These are phyloP conservation scores for Escallonia rubra DNA, from an alignment of 129 eudicot genomes.

Conservation along the genomic window DNA sequence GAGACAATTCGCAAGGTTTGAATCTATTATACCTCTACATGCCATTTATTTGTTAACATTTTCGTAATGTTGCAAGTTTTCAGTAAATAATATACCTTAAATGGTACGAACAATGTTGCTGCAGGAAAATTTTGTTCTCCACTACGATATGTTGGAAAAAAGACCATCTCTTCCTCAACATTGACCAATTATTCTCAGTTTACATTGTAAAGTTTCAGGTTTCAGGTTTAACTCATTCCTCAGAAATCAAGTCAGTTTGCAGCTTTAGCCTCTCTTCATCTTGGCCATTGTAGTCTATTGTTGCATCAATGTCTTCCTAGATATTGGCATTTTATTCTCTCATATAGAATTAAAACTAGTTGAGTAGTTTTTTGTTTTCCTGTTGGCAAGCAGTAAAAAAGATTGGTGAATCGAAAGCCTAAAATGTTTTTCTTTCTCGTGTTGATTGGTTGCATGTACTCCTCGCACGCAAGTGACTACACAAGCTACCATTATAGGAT, in stretches of 20 bases:
- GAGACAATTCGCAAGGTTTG: slow-evolving; percentile 83
- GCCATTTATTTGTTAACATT: not conserved
- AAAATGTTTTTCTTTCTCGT: no score
- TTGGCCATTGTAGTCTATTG: slow-evolving; percentile 24
- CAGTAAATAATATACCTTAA: not conserved
- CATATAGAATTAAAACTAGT: not conserved
- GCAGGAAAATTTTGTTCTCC: slow-evolving; percentile 87
- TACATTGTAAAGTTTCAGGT: slow-evolving; percentile 45
- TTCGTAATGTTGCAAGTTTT: not conserved
- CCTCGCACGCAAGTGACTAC: no score
- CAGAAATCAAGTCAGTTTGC: slow-evolving; percentile 26
- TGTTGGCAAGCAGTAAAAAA: no score
- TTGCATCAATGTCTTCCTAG: slow-evolving; percentile 16
- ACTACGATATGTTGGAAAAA: slow-evolving; percentile 79
- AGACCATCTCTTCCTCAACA: slow-evolving; percentile 72
- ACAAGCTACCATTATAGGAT: no score
- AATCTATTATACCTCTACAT: not conserved
- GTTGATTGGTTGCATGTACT: no score
- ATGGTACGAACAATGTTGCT: not conserved
- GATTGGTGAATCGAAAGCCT: no score
- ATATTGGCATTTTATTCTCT: not conserved
- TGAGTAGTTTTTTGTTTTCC: no score
- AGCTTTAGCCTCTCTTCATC: slow-evolving; percentile 16
- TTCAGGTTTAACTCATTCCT: slow-evolving; percentile 12
- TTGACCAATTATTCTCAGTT: slow-evolving; percentile 26